A percentile compares a stretch with the other conserved stretches of the same genome.
Evolutionary conservation across 192 early-diverging fungal genomes (phyloP).

Genomic region (Radiomyces spectabilis): DNA sequence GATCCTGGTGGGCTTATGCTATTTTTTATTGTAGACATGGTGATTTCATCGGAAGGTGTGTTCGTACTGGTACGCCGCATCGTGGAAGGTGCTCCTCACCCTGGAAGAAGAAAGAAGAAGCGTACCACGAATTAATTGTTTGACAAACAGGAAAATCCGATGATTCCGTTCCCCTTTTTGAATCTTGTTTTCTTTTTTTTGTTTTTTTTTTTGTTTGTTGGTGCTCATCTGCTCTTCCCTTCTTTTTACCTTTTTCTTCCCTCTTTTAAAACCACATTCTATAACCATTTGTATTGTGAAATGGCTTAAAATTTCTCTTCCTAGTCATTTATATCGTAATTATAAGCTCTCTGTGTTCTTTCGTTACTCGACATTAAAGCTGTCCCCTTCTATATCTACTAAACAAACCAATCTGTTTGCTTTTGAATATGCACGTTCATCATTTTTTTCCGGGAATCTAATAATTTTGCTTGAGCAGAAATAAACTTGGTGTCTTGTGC

Average conservation of each 20-base stretch:
- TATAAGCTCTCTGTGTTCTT: no score
- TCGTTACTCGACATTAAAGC: no score
- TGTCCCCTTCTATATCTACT: no score
- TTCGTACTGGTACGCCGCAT: slow-evolving; percentile 19
- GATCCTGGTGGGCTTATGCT: no score
- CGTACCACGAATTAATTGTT: slow-evolving; percentile 30
- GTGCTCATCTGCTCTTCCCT: neutral
- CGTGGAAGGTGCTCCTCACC: slow-evolving; percentile 29
- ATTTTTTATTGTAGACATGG: slow-evolving; percentile 10
- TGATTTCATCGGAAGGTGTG: slow-evolving; percentile 20
- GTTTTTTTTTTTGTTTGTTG: neutral
- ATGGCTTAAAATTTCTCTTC: no score
- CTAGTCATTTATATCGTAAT: no score
- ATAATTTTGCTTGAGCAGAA: no score
- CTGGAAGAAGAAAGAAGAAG: slow-evolving; percentile 27
- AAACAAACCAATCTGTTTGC: no score
- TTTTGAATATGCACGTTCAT: no score
- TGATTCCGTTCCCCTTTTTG: neutral
- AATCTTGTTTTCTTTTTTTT: neutral
- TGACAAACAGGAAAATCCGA: neutral
- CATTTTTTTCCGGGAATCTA: no score
- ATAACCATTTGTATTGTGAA: neutral
- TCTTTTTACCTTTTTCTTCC: neutral
- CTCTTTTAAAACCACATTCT: neutral
- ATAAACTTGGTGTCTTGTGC: no score